Base-by-base conservation (phyloP, 1,139 yeast genomes). In the Hyphopichia pseudoburtonii region DNA sequence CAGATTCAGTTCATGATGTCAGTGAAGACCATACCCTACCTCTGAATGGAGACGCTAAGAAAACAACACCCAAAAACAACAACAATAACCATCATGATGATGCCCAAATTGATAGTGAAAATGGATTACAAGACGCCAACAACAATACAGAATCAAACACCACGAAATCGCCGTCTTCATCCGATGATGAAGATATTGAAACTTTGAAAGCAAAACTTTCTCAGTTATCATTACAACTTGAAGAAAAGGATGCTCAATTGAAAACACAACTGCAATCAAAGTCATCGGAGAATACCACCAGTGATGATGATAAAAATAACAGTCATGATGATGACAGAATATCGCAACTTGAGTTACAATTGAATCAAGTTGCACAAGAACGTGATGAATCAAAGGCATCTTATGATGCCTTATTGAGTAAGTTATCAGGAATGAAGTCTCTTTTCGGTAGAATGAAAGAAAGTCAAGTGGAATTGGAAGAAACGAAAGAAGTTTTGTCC, bases 401-500 rank as follows among this genome's bases (percentile, higher is more conserved):
- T 43, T 88, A 90, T 56, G 87, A 88, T 46, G 71, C 75, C n/a
- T 65, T 92, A 16, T 64, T 89, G 41, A 83, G 81, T 45, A 78
- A 86, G 54, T 68, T 92, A 23, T 78, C 95, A 1, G 80, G 86
- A 2, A 88, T 92, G 86, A 88, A 86, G 52, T 66, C 85, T 0
- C 74, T 84, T 2, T 85, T 86, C 56, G 75, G 73, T 39, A 83
- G 84, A 48, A 82, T 84, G 88, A 84, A 84, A 52, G 82, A 79
- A 42, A 72, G 94, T 0, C 85, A 92, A 46, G 70, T 71, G 8
- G 95, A 88, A 47, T 66, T 89, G 28, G 84, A 81, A 35, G 67
- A 66, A 29, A 66, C 81, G 0, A 80, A 78, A 47, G 78, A 68
- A 55, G 43, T 57, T 48, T 54, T 57, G 32, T 57, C 43, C 28